Conservation (phyloP, 352 stramenopile species). For the Phytophthora boehmeriae region DNA sequence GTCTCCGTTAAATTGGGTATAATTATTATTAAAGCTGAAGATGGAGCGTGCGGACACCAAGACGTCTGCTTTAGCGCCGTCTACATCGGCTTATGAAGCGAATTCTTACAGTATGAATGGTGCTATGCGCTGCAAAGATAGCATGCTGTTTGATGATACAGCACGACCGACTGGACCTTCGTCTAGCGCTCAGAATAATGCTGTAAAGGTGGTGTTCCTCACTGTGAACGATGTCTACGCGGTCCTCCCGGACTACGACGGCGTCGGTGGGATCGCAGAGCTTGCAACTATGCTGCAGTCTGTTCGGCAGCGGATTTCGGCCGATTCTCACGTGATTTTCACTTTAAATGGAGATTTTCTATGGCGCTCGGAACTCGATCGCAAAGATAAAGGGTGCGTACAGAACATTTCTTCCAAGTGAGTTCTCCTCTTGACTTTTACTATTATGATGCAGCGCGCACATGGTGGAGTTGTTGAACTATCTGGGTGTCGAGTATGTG, state of each 20-base stretch:
- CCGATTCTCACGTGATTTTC: slow-evolving; percentile 46
- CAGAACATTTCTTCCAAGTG: too few relatives aligned
- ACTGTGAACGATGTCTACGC: slow-evolving; percentile 81
- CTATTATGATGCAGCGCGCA: slow-evolving; percentile 42
- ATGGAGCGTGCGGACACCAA: slow-evolving; percentile 12
- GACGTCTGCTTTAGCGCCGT: not conserved
- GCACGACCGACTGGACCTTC: not conserved
- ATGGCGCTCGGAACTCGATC: slow-evolving; percentile 67
- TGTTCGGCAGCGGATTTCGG: slow-evolving; percentile 26
- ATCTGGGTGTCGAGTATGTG: slow-evolving; percentile 59
- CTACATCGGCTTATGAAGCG: not conserved
- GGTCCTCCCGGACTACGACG: slow-evolving; percentile 46
- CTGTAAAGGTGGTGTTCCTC: slow-evolving; percentile 55
- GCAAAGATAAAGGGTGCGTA: slow-evolving; percentile 70
- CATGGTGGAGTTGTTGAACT: slow-evolving; percentile 72
- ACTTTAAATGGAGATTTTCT: slow-evolving; percentile 81
- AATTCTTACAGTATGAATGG: not conserved
- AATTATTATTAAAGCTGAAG: not conserved
- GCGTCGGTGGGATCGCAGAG: slow-evolving; percentile 46
- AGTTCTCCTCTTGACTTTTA: too few relatives aligned
- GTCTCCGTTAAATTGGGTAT: not conserved
- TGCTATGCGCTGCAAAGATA: not conserved
- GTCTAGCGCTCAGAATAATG: not conserved
- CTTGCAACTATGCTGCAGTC: slow-evolving; percentile 56
- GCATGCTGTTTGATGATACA: slow-evolving; percentile 11